These are phyloP conservation scores for Odontarrhena argentea DNA, from an alignment of 345 rosid species.

Conservation along the genomic window DNA sequence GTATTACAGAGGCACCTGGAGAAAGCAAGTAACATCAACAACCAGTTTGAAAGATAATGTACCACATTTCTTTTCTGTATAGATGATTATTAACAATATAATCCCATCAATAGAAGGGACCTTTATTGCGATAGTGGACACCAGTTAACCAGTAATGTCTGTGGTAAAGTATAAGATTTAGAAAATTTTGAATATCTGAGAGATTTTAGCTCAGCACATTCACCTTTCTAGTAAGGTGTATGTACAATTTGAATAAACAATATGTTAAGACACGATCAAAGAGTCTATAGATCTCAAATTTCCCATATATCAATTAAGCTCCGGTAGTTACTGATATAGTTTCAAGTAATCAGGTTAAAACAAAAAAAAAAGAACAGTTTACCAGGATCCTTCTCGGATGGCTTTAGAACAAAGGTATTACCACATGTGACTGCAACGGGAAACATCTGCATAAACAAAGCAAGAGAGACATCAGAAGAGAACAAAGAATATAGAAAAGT, in stretches of 20 bases:
- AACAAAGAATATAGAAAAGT: neutral
- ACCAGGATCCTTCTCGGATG: conserved; percentile 99
- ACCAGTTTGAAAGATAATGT: neutral
- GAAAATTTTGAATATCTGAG: neutral
- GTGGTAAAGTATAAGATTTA: conserved; percentile 2
- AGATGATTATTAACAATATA: neutral
- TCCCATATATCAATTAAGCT: neutral
- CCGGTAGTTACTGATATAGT: neutral
- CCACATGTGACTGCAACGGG: conserved; percentile 95
- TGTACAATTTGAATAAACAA: neutral
- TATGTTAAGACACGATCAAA: neutral
- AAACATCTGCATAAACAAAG: conserved; percentile 75
- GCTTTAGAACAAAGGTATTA: conserved; percentile 89
- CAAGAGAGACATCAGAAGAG: neutral
- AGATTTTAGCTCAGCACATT: conserved; percentile 3
- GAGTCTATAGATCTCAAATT: neutral
- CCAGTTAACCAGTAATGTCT: neutral
- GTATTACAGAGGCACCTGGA: conserved; percentile 87
- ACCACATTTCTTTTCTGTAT: neutral
- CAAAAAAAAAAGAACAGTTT: neutral
- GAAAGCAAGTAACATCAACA: conserved; percentile 26
- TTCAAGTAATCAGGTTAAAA: neutral
- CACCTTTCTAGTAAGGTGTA: neutral
- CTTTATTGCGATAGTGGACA: neutral
- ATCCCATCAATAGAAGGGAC: conserved; percentile 5